Base-by-base conservation (phyloP, 352 stramenopile genomes). In the Phytopythium vexans region DNA sequence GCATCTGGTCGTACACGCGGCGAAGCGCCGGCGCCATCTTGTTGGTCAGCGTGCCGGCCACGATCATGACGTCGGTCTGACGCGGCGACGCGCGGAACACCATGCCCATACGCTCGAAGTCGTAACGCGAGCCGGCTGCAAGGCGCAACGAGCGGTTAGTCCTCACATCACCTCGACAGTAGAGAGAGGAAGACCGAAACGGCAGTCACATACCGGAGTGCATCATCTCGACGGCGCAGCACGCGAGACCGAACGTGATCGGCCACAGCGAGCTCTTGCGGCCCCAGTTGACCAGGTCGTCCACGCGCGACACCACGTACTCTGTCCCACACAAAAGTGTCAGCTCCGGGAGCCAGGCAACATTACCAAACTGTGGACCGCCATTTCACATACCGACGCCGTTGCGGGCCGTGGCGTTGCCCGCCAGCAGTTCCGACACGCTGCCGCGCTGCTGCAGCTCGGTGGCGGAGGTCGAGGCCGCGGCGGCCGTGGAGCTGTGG, bases 141-240 rank as follows among this genome's bases (percentile, higher is more conserved):
- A 32, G 3, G 12, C 6, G 36, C 49, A 10, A 6, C 32, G 12
- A 36, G 6, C n/a, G 9, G 46, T 62, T 40, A 48, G 42, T 38
- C 38, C 15, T 49, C 2, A 27, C 14, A 16, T 8, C 10, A 36
- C 10, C 36, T 6, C 4, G 12, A 8, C 32, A 4, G 16, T 21
- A 51, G 15, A 40, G n/a, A 48, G 11, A 36, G 42, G 16, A 35
- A 0, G 35, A 10, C 3, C 35, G 32, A 11, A 14, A 15, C n/a
- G 27, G 16, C 43, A 38, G 43, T 39, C 43, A 91, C 31, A 75
- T 86, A 63, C 90, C 92, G 14, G 68, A 64, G 56, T 97, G 88
- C 88, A 99, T 99, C 97, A 99, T 99, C 82, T 99, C 97, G 15
- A 99, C 96, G 47, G 97, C 97, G 67, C 97, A 99, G 74, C 97